Conservation (phyloP, 2,329 filamentous ascomycete genomes). For the Myotisia sp. region DNA sequence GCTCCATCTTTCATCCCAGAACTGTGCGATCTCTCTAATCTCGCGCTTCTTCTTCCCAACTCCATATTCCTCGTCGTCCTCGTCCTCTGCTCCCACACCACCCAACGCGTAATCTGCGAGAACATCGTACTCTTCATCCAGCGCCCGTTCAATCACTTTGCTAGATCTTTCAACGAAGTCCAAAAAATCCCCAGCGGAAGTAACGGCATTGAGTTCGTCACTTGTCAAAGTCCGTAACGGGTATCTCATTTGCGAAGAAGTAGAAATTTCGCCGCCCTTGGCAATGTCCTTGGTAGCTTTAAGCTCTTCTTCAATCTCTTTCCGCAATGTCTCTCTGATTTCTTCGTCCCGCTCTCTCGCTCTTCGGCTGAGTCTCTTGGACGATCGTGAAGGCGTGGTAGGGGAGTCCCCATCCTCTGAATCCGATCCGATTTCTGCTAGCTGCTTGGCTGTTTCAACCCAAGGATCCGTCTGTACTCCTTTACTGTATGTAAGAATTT, state of each 20-base stretch:
- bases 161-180: conserved; percentile 92
- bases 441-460: conserved; percentile 40
- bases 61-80: conserved; percentile 55
- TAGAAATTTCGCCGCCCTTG: conserved; percentile 25
- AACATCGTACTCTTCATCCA: conserved; percentile 94
- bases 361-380: conserved; percentile 62
- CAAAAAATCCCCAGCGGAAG: conserved; percentile 80
- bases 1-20: conserved; percentile 89
- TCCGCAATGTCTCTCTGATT: conserved; percentile 65
- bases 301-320: conserved; percentile 86
- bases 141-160: conserved; percentile 88
- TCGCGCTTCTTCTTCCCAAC: conserved; percentile 29
- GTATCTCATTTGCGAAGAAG: conserved; percentile 43
- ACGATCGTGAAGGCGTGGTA: conserved; percentile 38
- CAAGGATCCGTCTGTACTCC: conserved; percentile 80
- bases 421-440: conserved; percentile 42
- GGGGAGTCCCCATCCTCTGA: conserved; percentile 48
- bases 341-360: conserved; percentile 79
- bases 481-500: conserved; percentile 94
- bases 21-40: conserved; percentile 71
- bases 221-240: conserved; percentile 64
- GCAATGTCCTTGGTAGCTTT: conserved; percentile 47
- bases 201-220: conserved; percentile 82
- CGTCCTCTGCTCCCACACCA: conserved; percentile 54
- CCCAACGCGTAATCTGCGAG: conserved; percentile 84